phyloP scores from a whole-genome alignment of 345 rosid species.

The Eucalyptus albens region DNA sequence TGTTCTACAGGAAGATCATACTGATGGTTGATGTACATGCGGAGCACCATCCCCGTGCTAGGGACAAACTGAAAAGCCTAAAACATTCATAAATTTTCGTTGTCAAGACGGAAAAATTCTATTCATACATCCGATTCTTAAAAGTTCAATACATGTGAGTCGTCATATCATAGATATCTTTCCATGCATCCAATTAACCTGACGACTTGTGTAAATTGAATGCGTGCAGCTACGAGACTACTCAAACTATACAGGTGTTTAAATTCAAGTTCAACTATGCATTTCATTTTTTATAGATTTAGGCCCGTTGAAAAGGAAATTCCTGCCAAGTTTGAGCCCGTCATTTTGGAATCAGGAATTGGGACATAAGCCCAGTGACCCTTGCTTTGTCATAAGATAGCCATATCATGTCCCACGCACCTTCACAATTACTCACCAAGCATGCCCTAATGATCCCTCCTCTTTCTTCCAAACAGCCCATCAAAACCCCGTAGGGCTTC shows the following conservation, averaged over 20 bases:
- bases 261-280: neutral
- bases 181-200: neutral
- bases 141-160: neutral
- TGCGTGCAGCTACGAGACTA: neutral
- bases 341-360: constrained; percentile 43
- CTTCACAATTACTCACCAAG: constrained; percentile 40
- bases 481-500: constrained; percentile 40
- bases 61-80: neutral
- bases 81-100: neutral
- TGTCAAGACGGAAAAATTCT: neutral
- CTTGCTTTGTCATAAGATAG: constrained; percentile 21
- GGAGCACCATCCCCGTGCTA: neutral
- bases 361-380: constrained; percentile 32
- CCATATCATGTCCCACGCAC: constrained; percentile 58
- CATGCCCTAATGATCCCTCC: constrained; percentile 31
- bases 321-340: constrained; percentile 68
- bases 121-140: neutral
- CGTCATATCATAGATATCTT: neutral
- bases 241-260: neutral
- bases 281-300: neutral
- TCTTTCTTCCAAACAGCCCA: constrained; percentile 59
- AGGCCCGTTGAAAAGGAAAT: constrained; percentile 59
- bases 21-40: neutral
- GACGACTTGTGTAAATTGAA: neutral
- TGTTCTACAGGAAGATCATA: neutral